phyloP scores from a whole-genome alignment of 2,329 filamentous ascomycete species.

The Seiridium unicorne region DNA sequence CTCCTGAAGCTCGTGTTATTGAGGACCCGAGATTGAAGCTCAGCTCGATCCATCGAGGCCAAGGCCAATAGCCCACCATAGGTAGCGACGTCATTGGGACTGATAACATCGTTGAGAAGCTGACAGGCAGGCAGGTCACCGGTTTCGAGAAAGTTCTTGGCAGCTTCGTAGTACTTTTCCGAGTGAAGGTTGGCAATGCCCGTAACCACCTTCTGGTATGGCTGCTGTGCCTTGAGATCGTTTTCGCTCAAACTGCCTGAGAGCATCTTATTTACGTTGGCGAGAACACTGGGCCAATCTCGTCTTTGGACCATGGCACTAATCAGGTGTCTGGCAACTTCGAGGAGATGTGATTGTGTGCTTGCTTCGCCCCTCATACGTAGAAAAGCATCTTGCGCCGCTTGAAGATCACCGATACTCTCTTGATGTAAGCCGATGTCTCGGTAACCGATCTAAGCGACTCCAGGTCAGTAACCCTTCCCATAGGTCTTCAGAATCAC shows the following conservation, averaged over 20 bases:
- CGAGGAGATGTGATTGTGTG: conserved; percentile 76
- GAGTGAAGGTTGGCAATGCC: conserved; percentile 49
- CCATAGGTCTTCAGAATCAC: background rate
- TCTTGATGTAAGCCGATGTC: conserved; percentile 86
- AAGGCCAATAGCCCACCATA: conserved; percentile 90
- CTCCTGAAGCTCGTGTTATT: conserved; percentile 79
- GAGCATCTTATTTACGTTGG: conserved; percentile 62
- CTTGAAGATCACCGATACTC: conserved; percentile 68
- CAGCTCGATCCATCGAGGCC: conserved; percentile 79
- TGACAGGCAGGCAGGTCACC: conserved; percentile 49
- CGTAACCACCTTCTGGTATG: conserved; percentile 51
- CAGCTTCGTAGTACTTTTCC: conserved; percentile 59
- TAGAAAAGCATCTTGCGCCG: conserved; percentile 74
- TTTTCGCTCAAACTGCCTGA: conserved; percentile 42
- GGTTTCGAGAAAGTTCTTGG: conserved; percentile 65
- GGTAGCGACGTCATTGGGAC: conserved; percentile 83
- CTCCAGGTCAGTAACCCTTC: background rate
- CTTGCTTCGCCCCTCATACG: conserved; percentile 91
- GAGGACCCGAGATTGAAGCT: conserved; percentile 73
- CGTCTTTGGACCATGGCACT: conserved; percentile 72
- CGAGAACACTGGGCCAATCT: conserved; percentile 71
- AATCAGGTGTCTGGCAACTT: conserved; percentile 78
- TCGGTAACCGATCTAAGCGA: conserved; percentile 81
- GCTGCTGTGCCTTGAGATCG: conserved; percentile 37
- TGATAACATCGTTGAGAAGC: conserved; percentile 69